These are phyloP conservation scores for Yamadazyma diddensiae DNA, from an alignment of 1,139 yeast genomes.

Conservation along the genomic window DNA sequence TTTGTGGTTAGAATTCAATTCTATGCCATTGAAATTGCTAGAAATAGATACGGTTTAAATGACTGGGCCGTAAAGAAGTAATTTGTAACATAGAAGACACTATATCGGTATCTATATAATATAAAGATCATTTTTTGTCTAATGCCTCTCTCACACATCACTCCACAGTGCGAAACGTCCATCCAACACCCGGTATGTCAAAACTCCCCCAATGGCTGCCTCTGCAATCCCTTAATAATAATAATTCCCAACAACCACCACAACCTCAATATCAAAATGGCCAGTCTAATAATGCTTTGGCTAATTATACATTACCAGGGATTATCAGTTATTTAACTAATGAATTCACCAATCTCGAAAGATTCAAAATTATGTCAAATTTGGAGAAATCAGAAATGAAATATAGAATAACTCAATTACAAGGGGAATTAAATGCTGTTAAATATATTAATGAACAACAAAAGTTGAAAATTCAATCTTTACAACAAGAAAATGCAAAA, in stretches of 20 bases:
- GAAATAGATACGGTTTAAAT: conserved; percentile 87
- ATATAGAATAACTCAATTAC: conserved; percentile 50
- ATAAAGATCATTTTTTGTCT: too few species aligned
- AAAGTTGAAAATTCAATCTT: conserved; percentile 24
- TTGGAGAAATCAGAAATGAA: conserved; percentile 58
- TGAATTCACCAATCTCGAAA: conserved; percentile 57
- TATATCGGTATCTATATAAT: too few species aligned
- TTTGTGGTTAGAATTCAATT: conserved; percentile 93
- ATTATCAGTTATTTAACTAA: conserved; percentile 61
- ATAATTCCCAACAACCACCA: conserved; percentile 1
- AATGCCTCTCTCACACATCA: too few species aligned
- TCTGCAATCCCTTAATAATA: conserved; percentile 7
- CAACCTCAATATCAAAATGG: conserved; percentile 1
- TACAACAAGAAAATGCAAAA: conserved; percentile 19
- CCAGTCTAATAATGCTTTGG: conserved; percentile 16
- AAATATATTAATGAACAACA: conserved; percentile 37
- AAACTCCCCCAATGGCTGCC: conserved; percentile 13
- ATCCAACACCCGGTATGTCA: conserved; percentile 7
- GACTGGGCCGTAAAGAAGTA: conserved; percentile 69
- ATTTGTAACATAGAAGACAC: too few species aligned
- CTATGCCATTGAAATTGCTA: conserved; percentile 89
- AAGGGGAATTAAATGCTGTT: conserved; percentile 51
- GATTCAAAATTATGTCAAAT: conserved; percentile 54
- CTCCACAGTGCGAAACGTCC: too few species aligned
- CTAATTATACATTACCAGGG: conserved; percentile 58